Conservation (phyloP, 2,329 filamentous ascomycete genomes). For the Exophiala dermatitidis region DNA sequence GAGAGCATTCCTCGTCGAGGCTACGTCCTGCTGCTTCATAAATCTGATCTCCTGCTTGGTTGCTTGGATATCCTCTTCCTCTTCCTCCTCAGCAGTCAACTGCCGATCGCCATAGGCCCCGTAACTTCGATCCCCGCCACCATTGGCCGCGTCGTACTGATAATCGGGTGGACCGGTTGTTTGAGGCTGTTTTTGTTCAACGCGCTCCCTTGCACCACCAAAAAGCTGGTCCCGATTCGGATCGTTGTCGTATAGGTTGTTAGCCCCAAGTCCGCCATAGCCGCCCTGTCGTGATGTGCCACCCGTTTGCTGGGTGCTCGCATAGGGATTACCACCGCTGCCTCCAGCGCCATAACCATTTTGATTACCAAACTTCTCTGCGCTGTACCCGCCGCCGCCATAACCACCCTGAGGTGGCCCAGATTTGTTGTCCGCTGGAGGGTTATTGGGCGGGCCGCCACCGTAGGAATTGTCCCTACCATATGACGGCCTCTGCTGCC, state of each 20-base stretch:
- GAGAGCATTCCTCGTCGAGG: slow-evolving; percentile 63
- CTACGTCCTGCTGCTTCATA: slow-evolving; percentile 69
- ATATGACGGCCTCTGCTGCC: slow-evolving; percentile 19
- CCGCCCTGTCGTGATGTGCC: slow-evolving; percentile 45
- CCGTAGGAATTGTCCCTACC: slow-evolving; percentile 12
- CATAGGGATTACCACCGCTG: slow-evolving; percentile 35
- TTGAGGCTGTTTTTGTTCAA: slow-evolving; percentile 39
- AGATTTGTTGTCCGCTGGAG: slow-evolving; percentile 28
- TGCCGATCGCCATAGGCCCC: slow-evolving; percentile 61
- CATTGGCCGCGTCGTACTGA: slow-evolving; percentile 28
- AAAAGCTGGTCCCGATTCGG: slow-evolving; percentile 53
- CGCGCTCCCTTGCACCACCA: slow-evolving; percentile 48
- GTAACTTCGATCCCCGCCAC: slow-evolving; percentile 36
- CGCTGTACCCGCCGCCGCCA: slow-evolving; percentile 32
- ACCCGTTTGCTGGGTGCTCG: slow-evolving; percentile 28
- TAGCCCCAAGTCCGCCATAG: slow-evolving; percentile 50
- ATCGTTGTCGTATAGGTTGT: slow-evolving; percentile 47
- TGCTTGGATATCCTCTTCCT: slow-evolving; percentile 63
- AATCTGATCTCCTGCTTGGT: slow-evolving; percentile 68
- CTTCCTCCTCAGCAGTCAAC: slow-evolving; percentile 73
- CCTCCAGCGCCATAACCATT: slow-evolving; percentile 44
- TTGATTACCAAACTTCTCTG: slow-evolving; percentile 40
- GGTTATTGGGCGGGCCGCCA: slow-evolving; percentile 18
- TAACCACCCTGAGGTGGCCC: slow-evolving; percentile 16
- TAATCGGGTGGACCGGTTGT: slow-evolving; percentile 30